Conservation (phyloP, 495 filamentous ascomycete species). For the Lasiosphaeria miniovina region DNA sequence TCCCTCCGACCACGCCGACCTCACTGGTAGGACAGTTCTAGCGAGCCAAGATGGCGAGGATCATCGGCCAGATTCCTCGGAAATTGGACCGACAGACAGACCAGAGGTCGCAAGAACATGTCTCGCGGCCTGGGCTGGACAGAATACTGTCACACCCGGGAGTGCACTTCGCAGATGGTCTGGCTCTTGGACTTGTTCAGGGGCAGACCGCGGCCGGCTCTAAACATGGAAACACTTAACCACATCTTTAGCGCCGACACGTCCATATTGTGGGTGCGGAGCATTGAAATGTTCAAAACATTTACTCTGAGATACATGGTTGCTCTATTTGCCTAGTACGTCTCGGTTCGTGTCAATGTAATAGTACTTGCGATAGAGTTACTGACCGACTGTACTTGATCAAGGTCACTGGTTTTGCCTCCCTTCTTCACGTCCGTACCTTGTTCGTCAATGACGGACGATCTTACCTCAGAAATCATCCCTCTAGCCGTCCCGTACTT, state of each 20-base stretch:
- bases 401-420: slow-evolving; percentile 9
- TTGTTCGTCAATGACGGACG: neutral
- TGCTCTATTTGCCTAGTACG: slow-evolving; percentile 13
- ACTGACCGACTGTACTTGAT: neutral
- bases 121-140: neutral
- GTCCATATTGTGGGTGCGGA: slow-evolving; percentile 6
- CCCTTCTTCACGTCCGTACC: slow-evolving; percentile 10
- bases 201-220: neutral
- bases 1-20: neutral
- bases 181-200: neutral
- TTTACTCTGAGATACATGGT: slow-evolving; percentile 7
- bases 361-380: neutral
- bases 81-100: neutral
- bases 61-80: neutral
- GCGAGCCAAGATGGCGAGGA: neutral
- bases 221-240: slow-evolving; percentile 10
- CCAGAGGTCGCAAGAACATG: neutral
- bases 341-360: neutral
- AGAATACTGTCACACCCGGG: neutral
- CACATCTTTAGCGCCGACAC: slow-evolving; percentile 12
- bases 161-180: neutral
- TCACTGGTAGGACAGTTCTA: neutral
- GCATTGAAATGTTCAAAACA: neutral
- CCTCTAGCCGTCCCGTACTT: slow-evolving; percentile 5
- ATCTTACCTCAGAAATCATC: neutral